These are phyloP conservation scores for Alternaria dauci DNA, from an alignment of 2,329 filamentous ascomycete genomes.

Conservation along the genomic window DNA sequence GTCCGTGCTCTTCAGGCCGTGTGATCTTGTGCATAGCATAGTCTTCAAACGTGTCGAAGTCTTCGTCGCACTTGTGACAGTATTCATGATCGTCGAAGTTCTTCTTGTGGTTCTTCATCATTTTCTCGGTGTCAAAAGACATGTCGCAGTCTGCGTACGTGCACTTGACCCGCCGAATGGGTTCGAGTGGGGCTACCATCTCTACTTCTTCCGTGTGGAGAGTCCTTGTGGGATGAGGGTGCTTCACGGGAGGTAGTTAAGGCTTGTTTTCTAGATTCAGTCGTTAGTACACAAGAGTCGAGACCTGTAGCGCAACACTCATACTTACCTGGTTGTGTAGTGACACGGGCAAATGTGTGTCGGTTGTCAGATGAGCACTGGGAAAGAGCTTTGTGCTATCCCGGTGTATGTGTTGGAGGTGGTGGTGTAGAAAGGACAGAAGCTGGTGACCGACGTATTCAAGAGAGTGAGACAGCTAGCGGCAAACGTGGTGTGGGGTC, in stretches of 20 bases:
- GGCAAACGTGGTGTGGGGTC: background rate
- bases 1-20: constrained; percentile 53
- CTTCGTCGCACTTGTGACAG: constrained; percentile 55
- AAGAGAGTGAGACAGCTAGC: background rate
- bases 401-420: background rate
- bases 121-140: constrained; percentile 55
- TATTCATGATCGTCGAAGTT: constrained; percentile 55
- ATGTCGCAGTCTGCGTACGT: constrained; percentile 57
- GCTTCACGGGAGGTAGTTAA: background rate
- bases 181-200: constrained; percentile 39
- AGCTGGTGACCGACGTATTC: background rate
- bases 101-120: constrained; percentile 63
- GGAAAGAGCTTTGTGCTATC: too few species aligned
- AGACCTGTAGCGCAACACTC: background rate
- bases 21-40: constrained; percentile 59
- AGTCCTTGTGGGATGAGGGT: background rate
- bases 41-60: constrained; percentile 57
- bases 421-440: background rate
- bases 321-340: background rate
- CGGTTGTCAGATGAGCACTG: background rate
- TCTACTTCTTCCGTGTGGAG: background rate
- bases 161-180: constrained; percentile 49
- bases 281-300: background rate
- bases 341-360: background rate
- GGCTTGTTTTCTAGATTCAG: background rate